Evolutionary conservation across 1,284 basidiomycete genomes (phyloP).

Genomic region (Porodaedalea pini): DNA sequence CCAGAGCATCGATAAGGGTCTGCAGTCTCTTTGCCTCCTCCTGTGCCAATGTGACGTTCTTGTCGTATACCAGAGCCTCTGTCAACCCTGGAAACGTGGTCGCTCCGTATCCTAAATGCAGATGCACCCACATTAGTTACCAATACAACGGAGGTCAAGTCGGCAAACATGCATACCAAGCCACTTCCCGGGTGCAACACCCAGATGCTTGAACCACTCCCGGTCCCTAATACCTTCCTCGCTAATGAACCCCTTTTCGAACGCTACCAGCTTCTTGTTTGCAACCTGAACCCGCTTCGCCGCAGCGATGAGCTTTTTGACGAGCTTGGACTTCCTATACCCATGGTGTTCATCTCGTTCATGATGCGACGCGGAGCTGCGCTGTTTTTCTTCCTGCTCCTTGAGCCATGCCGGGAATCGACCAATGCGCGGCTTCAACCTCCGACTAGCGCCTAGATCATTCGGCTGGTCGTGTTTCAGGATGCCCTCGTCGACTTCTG

Average conservation of each 20-base stretch:
- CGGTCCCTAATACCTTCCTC: slow-evolving; percentile 77
- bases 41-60: slow-evolving; percentile 41
- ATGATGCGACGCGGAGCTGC: background rate
- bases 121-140: background rate
- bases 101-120: slow-evolving; percentile 50
- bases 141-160: background rate
- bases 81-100: slow-evolving; percentile 61
- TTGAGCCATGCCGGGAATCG: slow-evolving; percentile 19
- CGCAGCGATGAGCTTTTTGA: slow-evolving; percentile 53
- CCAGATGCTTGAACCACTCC: slow-evolving; percentile 85
- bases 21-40: slow-evolving; percentile 47
- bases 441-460: slow-evolving; percentile 8
- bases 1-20: slow-evolving; percentile 39
- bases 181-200: slow-evolving; percentile 88
- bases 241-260: slow-evolving; percentile 85
- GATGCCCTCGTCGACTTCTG: background rate
- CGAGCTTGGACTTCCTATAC: slow-evolving; percentile 21
- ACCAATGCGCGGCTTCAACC: slow-evolving; percentile 19
- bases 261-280: slow-evolving; percentile 70
- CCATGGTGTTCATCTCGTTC: slow-evolving; percentile 15
- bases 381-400: slow-evolving; percentile 20
- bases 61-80: slow-evolving; percentile 54
- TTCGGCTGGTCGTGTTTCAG: slow-evolving; percentile 1
- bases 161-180: slow-evolving; percentile 33
- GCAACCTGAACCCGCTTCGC: slow-evolving; percentile 58